Conservation (phyloP, 1,284 basidiomycete genomes). For the Trichosporon asahii region DNA sequence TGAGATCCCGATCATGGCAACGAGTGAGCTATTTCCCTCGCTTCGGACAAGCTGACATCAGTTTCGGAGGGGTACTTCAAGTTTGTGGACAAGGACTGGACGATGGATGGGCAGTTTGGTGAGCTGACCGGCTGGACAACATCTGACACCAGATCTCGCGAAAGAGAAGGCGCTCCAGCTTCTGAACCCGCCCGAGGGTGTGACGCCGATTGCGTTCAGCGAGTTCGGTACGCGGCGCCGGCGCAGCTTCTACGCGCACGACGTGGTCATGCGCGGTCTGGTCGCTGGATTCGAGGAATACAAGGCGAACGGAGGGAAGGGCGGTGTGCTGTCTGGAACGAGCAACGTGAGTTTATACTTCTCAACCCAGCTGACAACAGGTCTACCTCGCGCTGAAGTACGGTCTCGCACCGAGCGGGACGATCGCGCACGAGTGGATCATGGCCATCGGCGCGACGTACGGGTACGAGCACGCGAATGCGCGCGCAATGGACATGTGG, state of each 20-base stretch:
- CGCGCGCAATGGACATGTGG: constrained; percentile 74
- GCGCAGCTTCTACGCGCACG: constrained; percentile 74
- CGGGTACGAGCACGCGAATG: constrained; percentile 75
- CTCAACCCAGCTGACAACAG: constrained; percentile 52
- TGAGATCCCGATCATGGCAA: constrained; percentile 93
- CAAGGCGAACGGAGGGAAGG: constrained; percentile 39
- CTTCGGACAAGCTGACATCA: constrained; percentile 16
- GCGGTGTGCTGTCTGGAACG: constrained; percentile 72
- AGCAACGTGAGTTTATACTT: constrained; percentile 64
- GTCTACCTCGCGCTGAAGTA: constrained; percentile 76
- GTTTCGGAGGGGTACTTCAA: constrained; percentile 57
- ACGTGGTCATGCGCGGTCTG: constrained; percentile 70
- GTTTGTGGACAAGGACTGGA: constrained; percentile 74
- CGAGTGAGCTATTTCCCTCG: constrained; percentile 67
- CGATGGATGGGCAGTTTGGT: constrained; percentile 70
- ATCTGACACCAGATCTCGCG: constrained; percentile 56
- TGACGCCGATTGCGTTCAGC: constrained; percentile 69
- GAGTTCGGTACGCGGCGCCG: constrained; percentile 92
- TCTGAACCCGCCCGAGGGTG: constrained; percentile 52
- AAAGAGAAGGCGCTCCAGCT: constrained; percentile 68
- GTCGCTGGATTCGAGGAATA: constrained; percentile 62
- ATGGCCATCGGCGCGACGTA: constrained; percentile 84
- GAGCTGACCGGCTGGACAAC: constrained; percentile 11
- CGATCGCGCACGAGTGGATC: constrained; percentile 93
- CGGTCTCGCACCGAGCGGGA: constrained; percentile 67